Percentiles rank a stretch among this genome's conserved stretches.
Conservation (phyloP, 345 rosid genomes). For the Anastatica hierochuntica region DNA sequence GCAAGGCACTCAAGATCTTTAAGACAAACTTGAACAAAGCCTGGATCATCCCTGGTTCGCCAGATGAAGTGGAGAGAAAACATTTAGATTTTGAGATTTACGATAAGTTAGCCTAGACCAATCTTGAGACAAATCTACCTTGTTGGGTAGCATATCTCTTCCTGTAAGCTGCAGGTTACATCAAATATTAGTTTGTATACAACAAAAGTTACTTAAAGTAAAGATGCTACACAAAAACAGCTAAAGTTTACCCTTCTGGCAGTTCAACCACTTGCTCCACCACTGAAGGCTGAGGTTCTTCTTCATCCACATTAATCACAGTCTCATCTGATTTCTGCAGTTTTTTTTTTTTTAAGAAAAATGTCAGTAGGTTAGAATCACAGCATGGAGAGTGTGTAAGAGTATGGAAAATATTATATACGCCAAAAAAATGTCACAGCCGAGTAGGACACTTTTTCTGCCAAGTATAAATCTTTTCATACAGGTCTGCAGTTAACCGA, state of each 20-base stretch:
- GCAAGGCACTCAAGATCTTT: slow-evolving; percentile 54
- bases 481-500: too few relatives aligned
- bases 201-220: slow-evolving; percentile 23
- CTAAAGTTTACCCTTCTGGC: slow-evolving; percentile 43
- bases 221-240: slow-evolving; percentile 40
- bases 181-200: slow-evolving; percentile 66
- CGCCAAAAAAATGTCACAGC: too few relatives aligned
- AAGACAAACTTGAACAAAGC: slow-evolving; percentile 50
- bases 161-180: slow-evolving; percentile 42
- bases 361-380: neutral
- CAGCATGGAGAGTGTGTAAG: neutral
- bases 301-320: slow-evolving; percentile 67
- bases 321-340: slow-evolving; percentile 31
- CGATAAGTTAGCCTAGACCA: neutral
- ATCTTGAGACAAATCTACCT: slow-evolving; percentile 85
- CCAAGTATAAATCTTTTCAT: too few relatives aligned
- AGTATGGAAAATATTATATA: too few relatives aligned
- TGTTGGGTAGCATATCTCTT: slow-evolving; percentile 55
- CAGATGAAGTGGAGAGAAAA: neutral
- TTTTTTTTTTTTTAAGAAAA: neutral
- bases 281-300: slow-evolving; percentile 36
- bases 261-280: slow-evolving; percentile 23
- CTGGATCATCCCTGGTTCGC: slow-evolving; percentile 59
- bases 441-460: too few relatives aligned
- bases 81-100: neutral